Evolutionary conservation across 169 alveolate genomes (phyloP), one percentile per base, ranked within the genome.

Genomic region (Plasmodium vinckei): DNA sequence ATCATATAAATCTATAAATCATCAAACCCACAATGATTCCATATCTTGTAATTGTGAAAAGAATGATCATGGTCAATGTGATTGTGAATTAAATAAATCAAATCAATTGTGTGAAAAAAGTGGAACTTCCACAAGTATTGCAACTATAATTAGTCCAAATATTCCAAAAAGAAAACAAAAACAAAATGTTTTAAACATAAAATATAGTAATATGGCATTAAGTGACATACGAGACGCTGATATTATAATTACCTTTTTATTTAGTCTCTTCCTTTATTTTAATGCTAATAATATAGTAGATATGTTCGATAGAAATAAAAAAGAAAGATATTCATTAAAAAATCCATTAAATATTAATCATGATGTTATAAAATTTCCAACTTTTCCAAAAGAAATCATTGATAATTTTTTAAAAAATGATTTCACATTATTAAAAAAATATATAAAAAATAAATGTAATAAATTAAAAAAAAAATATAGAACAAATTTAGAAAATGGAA

Each of bases 231-330:
- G 91, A 47, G 91, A 84, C 68, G 73, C 61, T 0, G 91, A 84
- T 46, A 84, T 84, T 27, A 53, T 84, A 6, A 87, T 84, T 13
- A 86, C 70, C 2, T 84, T 69, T 46, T 57, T 84, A 51, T 84
- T 84, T 59, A 84, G 91, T 49, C 39, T 84, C 7, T 84, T 84
- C 33, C 86, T 84, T 49, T 84, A 84, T 69, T 84, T 84, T 71
- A 84, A 84, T 59, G 91, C 91, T 3, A 84, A 84, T 5, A 84
- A 84, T 57, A 84, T 84, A 44, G 91, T 84, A 9, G 91, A 84
- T 63, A 68, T 84, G 87, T 51, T 84, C 12, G 91, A 84, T 51
- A 13, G 54, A 42, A 69, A 68, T 84, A 84, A 84, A 69, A 67
- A 60, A 57, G 84, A 70, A 2, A 54, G 91, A 49, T 84, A 84